Conservation (phyloP, 2,329 filamentous ascomycete species). For the Plenodomus tracheiphilus region DNA sequence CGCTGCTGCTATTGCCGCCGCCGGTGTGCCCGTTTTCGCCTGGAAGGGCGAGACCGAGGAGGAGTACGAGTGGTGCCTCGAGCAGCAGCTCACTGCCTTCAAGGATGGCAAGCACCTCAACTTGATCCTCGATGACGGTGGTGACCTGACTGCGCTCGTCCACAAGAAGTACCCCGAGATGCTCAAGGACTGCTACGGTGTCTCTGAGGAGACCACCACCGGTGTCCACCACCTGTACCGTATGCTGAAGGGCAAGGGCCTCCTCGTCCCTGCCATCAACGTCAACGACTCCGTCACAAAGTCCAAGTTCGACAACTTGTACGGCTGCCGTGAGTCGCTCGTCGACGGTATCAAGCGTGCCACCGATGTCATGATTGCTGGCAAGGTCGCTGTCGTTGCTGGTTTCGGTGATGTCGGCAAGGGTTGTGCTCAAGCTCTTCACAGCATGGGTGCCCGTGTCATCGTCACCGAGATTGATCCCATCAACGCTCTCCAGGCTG, state of each 20-base stretch:
- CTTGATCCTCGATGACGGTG: slow-evolving; percentile 98
- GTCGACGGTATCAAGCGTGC: slow-evolving; percentile 99
- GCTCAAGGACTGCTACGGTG: slow-evolving; percentile 97
- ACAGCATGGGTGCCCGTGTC: slow-evolving; percentile 96
- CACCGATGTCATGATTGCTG: slow-evolving; percentile 99
- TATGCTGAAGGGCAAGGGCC: slow-evolving; percentile 78
- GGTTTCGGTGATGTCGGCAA: slow-evolving; percentile 99
- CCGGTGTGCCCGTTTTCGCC: slow-evolving; percentile 84
- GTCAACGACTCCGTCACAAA: slow-evolving; percentile 99
- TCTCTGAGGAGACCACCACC: slow-evolving; percentile 99
- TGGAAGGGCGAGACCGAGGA: slow-evolving; percentile 97
- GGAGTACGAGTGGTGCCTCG: slow-evolving; percentile 99
- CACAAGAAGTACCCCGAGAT: slow-evolving; percentile 98
- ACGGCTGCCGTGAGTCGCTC: slow-evolving; percentile 98
- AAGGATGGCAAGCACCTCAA: slow-evolving; percentile 96
- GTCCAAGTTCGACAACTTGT: slow-evolving; percentile 99
- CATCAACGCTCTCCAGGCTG: slow-evolving; percentile 99
- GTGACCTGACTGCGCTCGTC: slow-evolving; percentile 93
- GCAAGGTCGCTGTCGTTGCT: slow-evolving; percentile 96
- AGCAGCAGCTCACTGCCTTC: slow-evolving; percentile 97
- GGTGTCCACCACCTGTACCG: slow-evolving; percentile 99
- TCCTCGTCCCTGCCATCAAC: slow-evolving; percentile 93
- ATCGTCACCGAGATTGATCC: slow-evolving; percentile 96
- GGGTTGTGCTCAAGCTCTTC: slow-evolving; percentile 94
- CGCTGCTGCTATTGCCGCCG: slow-evolving; percentile 92